Base-by-base conservation (phyloP, 768 basidiomycete genomes). In the Rhodotorula toruloides region DNA sequence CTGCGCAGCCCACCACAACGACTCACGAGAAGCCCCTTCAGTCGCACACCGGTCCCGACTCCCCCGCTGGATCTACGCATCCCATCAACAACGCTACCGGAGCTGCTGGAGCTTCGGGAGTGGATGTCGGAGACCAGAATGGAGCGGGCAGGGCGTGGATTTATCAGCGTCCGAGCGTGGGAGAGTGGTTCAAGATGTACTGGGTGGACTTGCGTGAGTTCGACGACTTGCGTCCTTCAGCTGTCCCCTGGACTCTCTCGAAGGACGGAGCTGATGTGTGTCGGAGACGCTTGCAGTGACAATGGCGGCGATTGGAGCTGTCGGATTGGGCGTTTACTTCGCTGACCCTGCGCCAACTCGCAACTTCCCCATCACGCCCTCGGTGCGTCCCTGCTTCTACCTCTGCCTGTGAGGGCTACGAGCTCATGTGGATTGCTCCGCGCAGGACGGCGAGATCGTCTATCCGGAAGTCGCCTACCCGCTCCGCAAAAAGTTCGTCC, bases 381-480 rank as follows among this genome's bases (percentile, higher is more conserved):
- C 58, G 21, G 64, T 65, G 21, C 27, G 44, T 56, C 19, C 19
- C 37, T 31, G 36, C 36, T 29, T 31, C 6, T 27, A 49, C 10
- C 54, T 59, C 49, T 25, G 1, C 9, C 48, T 11, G 19, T 22
- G 29, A 6, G 16, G n/a, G 46, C n/a, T 16, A 40, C 40, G 22
- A 8, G 46, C n/a, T 49, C n/a, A 31, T 31, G 58, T 55, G 42
- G 49, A 50, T 72, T 72, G 34, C 83, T 65, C 79, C 81, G 71
- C 34, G 9, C 75, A 77, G 42, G 76, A 83, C 64, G 83, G 83
- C 1, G 72, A 80, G 59, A 79, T 85, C 36, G 82, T 82, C 32
- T 83, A 82, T 63, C 84, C 84, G 0, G 76, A 84, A 72, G 80
- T 80, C 62, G 82, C 81, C n/a, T 82, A 81, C 72, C 82, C 82